A percentile compares a stretch with the other conserved stretches of the same genome.
Conservation (phyloP, 805 yeast species). For the Blastobotrys robertii region DNA sequence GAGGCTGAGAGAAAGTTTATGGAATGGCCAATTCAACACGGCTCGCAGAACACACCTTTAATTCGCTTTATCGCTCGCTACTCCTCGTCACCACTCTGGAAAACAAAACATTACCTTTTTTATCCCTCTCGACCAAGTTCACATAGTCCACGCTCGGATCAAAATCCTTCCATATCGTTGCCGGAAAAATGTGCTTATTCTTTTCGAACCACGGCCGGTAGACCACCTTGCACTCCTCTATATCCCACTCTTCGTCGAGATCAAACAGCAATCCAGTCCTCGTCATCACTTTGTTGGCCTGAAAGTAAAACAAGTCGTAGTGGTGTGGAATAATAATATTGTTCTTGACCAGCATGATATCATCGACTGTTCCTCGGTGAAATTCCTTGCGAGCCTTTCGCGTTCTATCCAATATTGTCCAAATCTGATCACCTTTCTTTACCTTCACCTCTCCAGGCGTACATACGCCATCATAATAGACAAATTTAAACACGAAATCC, state of each 20-base stretch:
- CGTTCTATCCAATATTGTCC: slow-evolving; percentile 21
- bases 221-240: slow-evolving; percentile 18
- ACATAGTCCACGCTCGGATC: slow-evolving; percentile 23
- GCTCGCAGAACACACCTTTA: too few species aligned
- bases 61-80: not conserved
- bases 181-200: slow-evolving; percentile 25
- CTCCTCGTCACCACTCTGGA: not conserved
- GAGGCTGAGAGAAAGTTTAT: too few species aligned
- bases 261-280: slow-evolving; percentile 21
- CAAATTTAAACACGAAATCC: slow-evolving; percentile 15
- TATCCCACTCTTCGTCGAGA: slow-evolving; percentile 9
- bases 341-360: slow-evolving; percentile 21
- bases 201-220: slow-evolving; percentile 22
- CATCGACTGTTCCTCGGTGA: slow-evolving; percentile 23
- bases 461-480: slow-evolving; percentile 15
- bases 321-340: slow-evolving; percentile 25
- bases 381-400: slow-evolving; percentile 17
- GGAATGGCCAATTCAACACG: too few species aligned
- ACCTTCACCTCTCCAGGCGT: slow-evolving; percentile 15
- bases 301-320: slow-evolving; percentile 22
- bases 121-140: slow-evolving; percentile 17
- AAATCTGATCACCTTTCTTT: slow-evolving; percentile 21
- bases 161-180: slow-evolving; percentile 22
- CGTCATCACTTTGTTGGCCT: slow-evolving; percentile 16
- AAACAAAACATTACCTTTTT: slow-evolving; percentile 14